Evolutionary conservation across 2,329 filamentous ascomycete species (phyloP).

Genomic region (Diaporthe australafricana): DNA sequence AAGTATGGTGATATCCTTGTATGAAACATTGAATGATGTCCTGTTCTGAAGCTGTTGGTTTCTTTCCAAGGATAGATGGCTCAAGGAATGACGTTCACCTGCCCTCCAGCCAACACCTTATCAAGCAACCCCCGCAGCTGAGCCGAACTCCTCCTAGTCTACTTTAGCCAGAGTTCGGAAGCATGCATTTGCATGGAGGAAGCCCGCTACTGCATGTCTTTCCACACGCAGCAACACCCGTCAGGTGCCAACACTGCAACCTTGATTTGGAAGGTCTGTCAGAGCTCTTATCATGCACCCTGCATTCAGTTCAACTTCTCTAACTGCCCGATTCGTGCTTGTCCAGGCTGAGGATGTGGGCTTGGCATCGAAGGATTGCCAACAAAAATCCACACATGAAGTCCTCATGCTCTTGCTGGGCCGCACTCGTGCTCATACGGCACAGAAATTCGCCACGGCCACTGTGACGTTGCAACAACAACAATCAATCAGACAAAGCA

Average conservation of each 20-base stretch:
- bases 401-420: not conserved
- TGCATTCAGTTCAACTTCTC: not conserved
- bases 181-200: not conserved
- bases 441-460: not conserved
- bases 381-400: not conserved
- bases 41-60: not conserved
- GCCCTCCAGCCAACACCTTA: not conserved
- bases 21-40: not conserved
- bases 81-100: not conserved
- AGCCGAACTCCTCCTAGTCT: not conserved
- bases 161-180: not conserved
- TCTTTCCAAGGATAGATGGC: not conserved
- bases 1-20: not conserved
- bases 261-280: not conserved
- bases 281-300: not conserved
- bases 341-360: not conserved
- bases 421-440: not conserved
- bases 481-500: not conserved
- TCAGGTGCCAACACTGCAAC: not conserved
- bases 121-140: not conserved
- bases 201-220: not conserved
- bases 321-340: slow-evolving; percentile 1
- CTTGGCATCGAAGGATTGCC: not conserved
- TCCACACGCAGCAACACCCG: no score
- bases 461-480: not conserved